Evolutionary conservation across 2,329 filamentous ascomycete genomes (phyloP).

Genomic region (Ploettnerulaceae sp.): DNA sequence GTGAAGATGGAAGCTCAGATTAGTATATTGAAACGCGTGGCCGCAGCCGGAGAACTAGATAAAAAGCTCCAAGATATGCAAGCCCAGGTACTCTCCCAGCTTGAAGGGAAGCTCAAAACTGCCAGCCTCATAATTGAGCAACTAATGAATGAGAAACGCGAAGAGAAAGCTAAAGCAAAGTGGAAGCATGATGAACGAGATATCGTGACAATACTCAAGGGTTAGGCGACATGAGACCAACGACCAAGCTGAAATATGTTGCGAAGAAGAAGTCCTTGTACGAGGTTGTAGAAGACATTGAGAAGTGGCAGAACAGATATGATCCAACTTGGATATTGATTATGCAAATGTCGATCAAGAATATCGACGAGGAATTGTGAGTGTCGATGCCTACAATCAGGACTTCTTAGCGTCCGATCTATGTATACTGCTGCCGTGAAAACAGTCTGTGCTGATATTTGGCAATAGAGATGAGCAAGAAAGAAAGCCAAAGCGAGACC

Average conservation of each 20-base stretch:
- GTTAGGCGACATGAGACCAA: slow-evolving; percentile 6
- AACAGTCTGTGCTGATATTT: no score
- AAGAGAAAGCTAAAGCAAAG: slow-evolving; percentile 7
- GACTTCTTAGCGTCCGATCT: no score
- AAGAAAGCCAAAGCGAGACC: slow-evolving; percentile 4
- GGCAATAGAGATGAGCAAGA: slow-evolving; percentile 12
- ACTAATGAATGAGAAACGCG: slow-evolving; percentile 8
- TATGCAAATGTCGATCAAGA: slow-evolving; percentile 13
- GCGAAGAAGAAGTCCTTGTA: slow-evolving; percentile 14
- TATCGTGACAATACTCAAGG: slow-evolving; percentile 3
- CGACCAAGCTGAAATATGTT: slow-evolving; percentile 17
- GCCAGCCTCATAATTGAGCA: slow-evolving; percentile 18
- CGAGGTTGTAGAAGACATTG: slow-evolving; percentile 20
- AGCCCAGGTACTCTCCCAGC: slow-evolving; percentile 17
- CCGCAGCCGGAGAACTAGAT: slow-evolving; percentile 8
- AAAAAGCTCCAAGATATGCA: slow-evolving; percentile 14
- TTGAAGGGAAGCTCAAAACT: slow-evolving; percentile 24
- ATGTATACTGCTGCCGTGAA: no score
- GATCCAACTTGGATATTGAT: slow-evolving; percentile 26
- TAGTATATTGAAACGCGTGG: slow-evolving; percentile 15
- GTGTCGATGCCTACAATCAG: no score
- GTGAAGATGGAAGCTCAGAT: slow-evolving; percentile 22
- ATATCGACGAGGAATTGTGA: slow-evolving; percentile 19
- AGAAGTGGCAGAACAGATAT: slow-evolving; percentile 24
- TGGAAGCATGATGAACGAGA: slow-evolving; percentile 9